Evolutionary conservation across 345 rosid species (phyloP).

Genomic region (Mangifera indica): DNA sequence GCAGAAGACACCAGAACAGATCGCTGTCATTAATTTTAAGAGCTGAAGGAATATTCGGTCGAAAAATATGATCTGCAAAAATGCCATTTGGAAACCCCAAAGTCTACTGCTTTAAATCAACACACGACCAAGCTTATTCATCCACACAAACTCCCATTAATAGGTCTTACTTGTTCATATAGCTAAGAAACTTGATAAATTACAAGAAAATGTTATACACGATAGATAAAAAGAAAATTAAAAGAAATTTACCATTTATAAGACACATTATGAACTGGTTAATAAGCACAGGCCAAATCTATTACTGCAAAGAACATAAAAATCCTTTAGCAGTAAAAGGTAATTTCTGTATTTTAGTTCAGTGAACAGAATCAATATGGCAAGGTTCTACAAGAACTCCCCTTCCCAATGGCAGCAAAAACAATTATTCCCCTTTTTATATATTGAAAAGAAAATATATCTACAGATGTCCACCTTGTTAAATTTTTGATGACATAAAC

Average conservation of each 20-base stretch:
- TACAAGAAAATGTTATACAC: not conserved
- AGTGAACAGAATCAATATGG: not conserved
- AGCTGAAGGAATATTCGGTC: not conserved
- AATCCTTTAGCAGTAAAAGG: not conserved
- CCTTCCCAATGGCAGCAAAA: not conserved
- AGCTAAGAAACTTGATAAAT: not conserved
- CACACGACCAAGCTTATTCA: not conserved
- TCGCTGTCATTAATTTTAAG: not conserved
- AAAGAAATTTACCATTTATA: not conserved
- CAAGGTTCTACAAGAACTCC: not conserved
- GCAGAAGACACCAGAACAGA: not conserved
- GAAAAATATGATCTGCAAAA: not conserved
- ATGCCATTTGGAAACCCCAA: not conserved
- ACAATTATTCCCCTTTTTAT: not conserved
- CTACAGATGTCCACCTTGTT: not conserved
- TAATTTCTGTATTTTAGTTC: not conserved
- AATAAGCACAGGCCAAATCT: not conserved
- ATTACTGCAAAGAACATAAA: not conserved
- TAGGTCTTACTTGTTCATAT: not conserved
- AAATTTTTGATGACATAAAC: not conserved
- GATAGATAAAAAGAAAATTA: not conserved
- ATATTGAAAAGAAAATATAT: not conserved
- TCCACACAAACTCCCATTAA: not conserved
- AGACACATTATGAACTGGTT: no score
- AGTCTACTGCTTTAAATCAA: not conserved